Conservation (phyloP, 2,329 filamentous ascomycete species). For the Falciphora oryzae region DNA sequence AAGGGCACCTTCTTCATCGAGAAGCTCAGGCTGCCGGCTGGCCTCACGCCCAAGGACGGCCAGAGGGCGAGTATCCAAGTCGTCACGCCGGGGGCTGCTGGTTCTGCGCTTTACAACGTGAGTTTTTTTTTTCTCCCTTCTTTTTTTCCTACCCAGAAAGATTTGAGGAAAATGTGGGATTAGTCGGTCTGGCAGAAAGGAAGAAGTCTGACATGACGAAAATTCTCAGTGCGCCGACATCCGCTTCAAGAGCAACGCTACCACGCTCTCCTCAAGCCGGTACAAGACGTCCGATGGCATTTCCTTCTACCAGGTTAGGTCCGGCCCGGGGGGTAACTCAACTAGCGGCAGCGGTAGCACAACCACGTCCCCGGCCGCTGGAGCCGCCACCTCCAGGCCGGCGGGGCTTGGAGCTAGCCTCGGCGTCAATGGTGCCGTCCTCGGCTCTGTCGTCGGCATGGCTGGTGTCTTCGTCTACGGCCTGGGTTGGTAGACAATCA, state of each 20-base stretch:
- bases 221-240: slow-evolving; percentile 58
- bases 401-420: slow-evolving; percentile 16
- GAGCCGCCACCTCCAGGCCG: slow-evolving; percentile 9
- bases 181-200: slow-evolving; percentile 13
- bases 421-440: slow-evolving; percentile 19
- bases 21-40: slow-evolving; percentile 46
- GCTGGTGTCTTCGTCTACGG: slow-evolving; percentile 32
- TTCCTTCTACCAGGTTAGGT: slow-evolving; percentile 27
- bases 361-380: slow-evolving; percentile 11
- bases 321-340: slow-evolving; percentile 19
- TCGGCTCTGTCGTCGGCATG: slow-evolving; percentile 32
- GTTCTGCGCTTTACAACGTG: slow-evolving; percentile 58
- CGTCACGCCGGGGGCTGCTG: slow-evolving; percentile 53
- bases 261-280: slow-evolving; percentile 36
- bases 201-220: slow-evolving; percentile 27
- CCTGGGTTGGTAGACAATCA: neutral
- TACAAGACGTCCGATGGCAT: slow-evolving; percentile 57
- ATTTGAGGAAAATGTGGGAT: too few relatives aligned
- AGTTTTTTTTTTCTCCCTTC: slow-evolving; percentile 25
- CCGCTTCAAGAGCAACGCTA: slow-evolving; percentile 51
- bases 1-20: slow-evolving; percentile 62
- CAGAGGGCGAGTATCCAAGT: slow-evolving; percentile 63
- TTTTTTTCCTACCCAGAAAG: slow-evolving; percentile 7
- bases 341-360: slow-evolving; percentile 11
- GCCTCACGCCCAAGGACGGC: slow-evolving; percentile 50